A percentile compares a stretch with the other conserved stretches of the same genome.
Conservation (phyloP, 108 stramenopile genomes). For the Nitzschia sp. region DNA sequence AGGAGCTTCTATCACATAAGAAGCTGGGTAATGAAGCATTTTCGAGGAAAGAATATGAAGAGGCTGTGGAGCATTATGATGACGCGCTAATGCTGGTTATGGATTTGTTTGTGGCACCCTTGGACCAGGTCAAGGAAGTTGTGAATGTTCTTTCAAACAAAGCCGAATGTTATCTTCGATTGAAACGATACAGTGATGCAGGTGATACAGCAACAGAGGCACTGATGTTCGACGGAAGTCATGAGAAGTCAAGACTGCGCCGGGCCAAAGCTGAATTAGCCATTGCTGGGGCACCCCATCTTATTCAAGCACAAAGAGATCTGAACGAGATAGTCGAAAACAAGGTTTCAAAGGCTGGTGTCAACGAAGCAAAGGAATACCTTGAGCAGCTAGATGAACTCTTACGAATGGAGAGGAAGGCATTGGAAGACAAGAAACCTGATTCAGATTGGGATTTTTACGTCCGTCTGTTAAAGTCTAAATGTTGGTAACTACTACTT, state of each 20-base stretch:
- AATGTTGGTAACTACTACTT: background rate
- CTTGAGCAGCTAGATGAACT: background rate
- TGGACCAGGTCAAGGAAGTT: background rate
- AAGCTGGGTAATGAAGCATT: background rate
- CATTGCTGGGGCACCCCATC: background rate
- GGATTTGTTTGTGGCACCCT: background rate
- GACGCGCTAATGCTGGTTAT: background rate
- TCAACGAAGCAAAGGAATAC: background rate
- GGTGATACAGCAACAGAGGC: background rate
- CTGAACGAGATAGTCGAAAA: background rate
- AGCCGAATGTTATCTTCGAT: background rate
- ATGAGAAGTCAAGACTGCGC: background rate
- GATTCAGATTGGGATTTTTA: background rate
- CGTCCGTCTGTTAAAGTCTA: background rate
- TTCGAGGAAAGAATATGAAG: background rate
- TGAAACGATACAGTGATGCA: background rate
- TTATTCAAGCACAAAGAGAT: background rate
- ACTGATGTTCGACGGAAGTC: background rate
- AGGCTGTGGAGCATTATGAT: background rate
- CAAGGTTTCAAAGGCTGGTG: background rate
- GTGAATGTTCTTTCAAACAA: background rate
- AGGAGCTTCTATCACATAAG: background rate
- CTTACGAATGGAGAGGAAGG: background rate
- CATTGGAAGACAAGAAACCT: background rate
- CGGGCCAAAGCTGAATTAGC: background rate